A percentile compares a stretch with the other conserved stretches of the same genome.
Conservation (phyloP, 2,329 filamentous ascomycete species). For the Verticillium isaacii region DNA sequence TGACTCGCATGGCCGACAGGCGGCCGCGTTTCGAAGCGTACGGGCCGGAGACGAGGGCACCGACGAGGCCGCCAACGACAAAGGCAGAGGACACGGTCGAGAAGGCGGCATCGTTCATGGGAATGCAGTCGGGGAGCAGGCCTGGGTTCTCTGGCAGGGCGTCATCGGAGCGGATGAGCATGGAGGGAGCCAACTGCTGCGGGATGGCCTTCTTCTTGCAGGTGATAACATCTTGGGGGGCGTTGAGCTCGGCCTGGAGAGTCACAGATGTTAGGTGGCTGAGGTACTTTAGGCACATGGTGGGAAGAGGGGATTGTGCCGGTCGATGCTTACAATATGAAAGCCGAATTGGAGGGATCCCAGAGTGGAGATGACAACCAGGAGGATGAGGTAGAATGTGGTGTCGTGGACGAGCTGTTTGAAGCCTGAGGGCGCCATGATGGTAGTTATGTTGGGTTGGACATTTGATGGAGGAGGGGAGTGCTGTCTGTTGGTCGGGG, state of each 20-base stretch:
- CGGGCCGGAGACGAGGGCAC: constrained; percentile 75
- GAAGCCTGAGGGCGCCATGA: constrained; percentile 25
- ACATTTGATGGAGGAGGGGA: neutral
- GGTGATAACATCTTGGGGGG: constrained; percentile 88
- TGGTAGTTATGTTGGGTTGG: constrained; percentile 4
- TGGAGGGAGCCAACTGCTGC: constrained; percentile 15
- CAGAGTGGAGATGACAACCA: constrained; percentile 72
- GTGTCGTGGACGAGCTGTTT: constrained; percentile 45
- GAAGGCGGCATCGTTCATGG: constrained; percentile 77
- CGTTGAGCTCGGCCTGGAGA: constrained; percentile 82
- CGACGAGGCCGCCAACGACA: constrained; percentile 81
- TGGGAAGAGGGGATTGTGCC: neutral
- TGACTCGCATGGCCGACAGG: constrained; percentile 69
- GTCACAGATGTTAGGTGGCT: neutral
- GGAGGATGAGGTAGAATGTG: constrained; percentile 72
- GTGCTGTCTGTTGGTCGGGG: neutral
- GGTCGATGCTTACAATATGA: constrained; percentile 63
- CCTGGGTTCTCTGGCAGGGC: constrained; percentile 15
- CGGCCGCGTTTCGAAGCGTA: constrained; percentile 75
- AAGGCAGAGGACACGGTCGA: constrained; percentile 87
- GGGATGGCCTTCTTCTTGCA: constrained; percentile 58
- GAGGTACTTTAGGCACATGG: neutral
- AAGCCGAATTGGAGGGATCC: constrained; percentile 93
- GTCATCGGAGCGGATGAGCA: constrained; percentile 21
- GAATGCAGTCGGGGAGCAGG: constrained; percentile 71